Conservation (phyloP, 805 yeast genomes). For the Metschnikowia aberdeeniae region DNA sequence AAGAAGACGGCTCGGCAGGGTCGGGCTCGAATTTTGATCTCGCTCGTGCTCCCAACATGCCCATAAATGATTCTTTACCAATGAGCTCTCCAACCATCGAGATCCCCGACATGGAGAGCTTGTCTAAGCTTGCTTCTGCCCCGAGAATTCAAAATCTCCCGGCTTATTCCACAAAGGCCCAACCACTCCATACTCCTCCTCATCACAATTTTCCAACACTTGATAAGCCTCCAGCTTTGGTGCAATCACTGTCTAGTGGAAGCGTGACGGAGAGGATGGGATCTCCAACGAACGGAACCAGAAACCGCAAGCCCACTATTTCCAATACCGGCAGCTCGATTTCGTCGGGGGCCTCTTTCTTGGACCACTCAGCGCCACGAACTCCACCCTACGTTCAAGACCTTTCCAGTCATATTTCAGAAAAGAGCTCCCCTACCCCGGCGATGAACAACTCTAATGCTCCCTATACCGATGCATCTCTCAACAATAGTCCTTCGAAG, state of each 20-base stretch:
- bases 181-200: slow-evolving; percentile 1
- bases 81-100: slow-evolving; percentile 58
- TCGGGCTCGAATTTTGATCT: slow-evolving; percentile 7
- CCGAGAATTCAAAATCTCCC: slow-evolving; percentile 7
- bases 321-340: slow-evolving; percentile 29
- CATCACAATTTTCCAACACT: slow-evolving; percentile 17
- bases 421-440: slow-evolving; percentile 28
- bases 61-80: slow-evolving; percentile 7
- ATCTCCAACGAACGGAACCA: slow-evolving; percentile 16
- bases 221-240: slow-evolving; percentile 40
- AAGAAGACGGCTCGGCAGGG: slow-evolving; percentile 4
- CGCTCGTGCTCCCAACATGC: slow-evolving; percentile 11
- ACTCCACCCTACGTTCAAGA: slow-evolving; percentile 15
- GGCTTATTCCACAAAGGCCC: slow-evolving; percentile 3
- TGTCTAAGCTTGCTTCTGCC: slow-evolving; percentile 22
- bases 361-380: slow-evolving; percentile 10
- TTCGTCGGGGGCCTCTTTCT: slow-evolving; percentile 3
- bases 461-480: slow-evolving; percentile 13
- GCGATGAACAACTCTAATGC: slow-evolving; percentile 11
- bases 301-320: slow-evolving; percentile 38
- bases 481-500: slow-evolving; percentile 36
- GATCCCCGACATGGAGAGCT: slow-evolving; percentile 61
- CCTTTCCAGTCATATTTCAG: background rate
- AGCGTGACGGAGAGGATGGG: slow-evolving; percentile 31
- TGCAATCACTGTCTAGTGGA: slow-evolving; percentile 43